phyloP scores from a whole-genome alignment of 83 land plant genomes.

The Thuja plicata region DNA sequence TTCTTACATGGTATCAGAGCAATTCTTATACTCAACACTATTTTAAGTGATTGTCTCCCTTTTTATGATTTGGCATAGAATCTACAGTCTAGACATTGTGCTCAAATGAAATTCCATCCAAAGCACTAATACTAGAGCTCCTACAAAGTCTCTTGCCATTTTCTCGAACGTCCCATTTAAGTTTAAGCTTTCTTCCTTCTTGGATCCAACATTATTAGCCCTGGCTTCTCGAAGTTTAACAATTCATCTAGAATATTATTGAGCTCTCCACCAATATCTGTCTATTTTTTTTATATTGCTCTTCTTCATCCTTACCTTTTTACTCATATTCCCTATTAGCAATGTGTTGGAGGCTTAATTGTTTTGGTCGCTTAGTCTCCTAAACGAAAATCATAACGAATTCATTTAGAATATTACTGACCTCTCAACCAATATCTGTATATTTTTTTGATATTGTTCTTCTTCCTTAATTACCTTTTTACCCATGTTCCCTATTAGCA shows the following conservation, averaged over 20 bases:
- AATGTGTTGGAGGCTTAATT: not conserved
- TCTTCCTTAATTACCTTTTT: not conserved
- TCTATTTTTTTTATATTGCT: too few species aligned
- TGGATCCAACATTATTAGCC: not conserved
- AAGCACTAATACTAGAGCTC: not conserved
- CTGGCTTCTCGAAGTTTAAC: not conserved
- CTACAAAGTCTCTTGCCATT: not conserved
- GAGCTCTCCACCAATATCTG: not conserved
- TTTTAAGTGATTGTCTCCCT: not conserved
- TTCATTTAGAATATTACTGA: too few species aligned
- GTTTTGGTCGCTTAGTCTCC: not conserved
- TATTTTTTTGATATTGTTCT: not conserved
- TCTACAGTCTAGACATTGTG: not conserved
- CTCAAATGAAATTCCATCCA: not conserved
- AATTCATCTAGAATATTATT: not conserved
- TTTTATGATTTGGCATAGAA: not conserved
- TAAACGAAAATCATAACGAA: too few species aligned
- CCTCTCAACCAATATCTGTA: too few species aligned
- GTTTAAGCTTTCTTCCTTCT: not conserved
- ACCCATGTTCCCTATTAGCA: too few species aligned
- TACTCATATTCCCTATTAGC: too few species aligned
- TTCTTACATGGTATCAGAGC: too few species aligned
- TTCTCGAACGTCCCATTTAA: not conserved
- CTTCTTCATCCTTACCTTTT: too few species aligned
- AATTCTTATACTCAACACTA: not conserved